phyloP scores from a whole-genome alignment of 2,329 filamentous ascomycete species.

The Pseudocercospora fijiensis region DNA sequence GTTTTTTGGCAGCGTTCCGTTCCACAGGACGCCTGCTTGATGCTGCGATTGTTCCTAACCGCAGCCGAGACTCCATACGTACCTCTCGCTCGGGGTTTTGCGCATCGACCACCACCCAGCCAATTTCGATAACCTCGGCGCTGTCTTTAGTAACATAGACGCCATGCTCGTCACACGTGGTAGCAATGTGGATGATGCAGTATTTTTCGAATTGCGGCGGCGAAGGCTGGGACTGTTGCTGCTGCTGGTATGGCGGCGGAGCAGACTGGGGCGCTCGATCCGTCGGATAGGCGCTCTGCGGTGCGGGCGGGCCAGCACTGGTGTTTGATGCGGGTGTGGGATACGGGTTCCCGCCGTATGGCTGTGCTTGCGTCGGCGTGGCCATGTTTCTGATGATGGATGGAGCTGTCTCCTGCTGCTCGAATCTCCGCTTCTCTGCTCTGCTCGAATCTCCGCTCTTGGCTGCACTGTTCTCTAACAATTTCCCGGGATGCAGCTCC shows the following conservation, averaged over 20 bases:
- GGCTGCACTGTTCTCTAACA: background rate
- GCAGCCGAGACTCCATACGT: slow-evolving; percentile 23
- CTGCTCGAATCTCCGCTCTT: background rate
- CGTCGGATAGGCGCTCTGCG: slow-evolving; percentile 28
- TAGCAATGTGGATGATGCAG: slow-evolving; percentile 96
- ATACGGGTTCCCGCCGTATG: slow-evolving; percentile 29
- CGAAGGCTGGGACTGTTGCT: slow-evolving; percentile 38
- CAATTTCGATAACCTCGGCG: slow-evolving; percentile 97
- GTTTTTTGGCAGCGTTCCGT: slow-evolving; percentile 29
- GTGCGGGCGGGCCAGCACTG: slow-evolving; percentile 19
- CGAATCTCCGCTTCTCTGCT: background rate
- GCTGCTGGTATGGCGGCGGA: slow-evolving; percentile 20
- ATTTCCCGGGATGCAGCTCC: slow-evolving; percentile 6
- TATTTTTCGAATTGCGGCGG: slow-evolving; percentile 71
- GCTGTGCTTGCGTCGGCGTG: slow-evolving; percentile 34
- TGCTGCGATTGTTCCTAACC: slow-evolving; percentile 20
- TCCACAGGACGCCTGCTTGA: slow-evolving; percentile 24
- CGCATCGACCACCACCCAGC: slow-evolving; percentile 73
- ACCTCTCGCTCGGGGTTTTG: slow-evolving; percentile 39
- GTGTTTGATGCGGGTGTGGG: slow-evolving; percentile 28
- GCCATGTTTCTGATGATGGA: slow-evolving; percentile 26
- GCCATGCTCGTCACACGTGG: slow-evolving; percentile 97
- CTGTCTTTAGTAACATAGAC: slow-evolving; percentile 99
- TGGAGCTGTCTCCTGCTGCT: background rate
- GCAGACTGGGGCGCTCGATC: slow-evolving; percentile 24